Base-by-base conservation (phyloP, 306 rosid species). In the Cicer bijugum region DNA sequence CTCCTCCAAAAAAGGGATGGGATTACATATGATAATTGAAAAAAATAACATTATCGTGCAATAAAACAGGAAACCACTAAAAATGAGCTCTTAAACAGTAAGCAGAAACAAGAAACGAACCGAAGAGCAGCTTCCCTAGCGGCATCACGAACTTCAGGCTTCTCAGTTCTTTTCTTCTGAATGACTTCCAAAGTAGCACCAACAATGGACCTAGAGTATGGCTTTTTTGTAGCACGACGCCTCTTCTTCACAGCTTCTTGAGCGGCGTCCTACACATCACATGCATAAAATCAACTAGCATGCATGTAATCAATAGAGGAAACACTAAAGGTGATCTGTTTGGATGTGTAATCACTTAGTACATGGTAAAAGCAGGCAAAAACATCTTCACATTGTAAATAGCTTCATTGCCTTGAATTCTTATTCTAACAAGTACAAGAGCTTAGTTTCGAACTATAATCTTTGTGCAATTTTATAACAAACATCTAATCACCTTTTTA, bases 401-500 rank as follows among this genome's bases (percentile, higher is more conserved):
- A 15, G 6, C 11, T 44, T 56, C 14, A 37, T 20, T 6, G 38
- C 39, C 0, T 10, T 28, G 1, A 12, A 47, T 39, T 16, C 16
- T 23, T 5, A 9, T 43, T n/a, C 20, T 17, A 23, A 55, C 47
- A 20, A 9, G 37, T 20, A 35, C 44, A 10, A 38, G 28, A 59
- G 16, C 17, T 55, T 11, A 28, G 40, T 9, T 33, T 12, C 9
- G 0, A 6, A 38, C 52, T 51, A 43, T 7, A 4, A 78, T 4
- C 2, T n/a, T 5, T 12, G 72, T 45, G 82, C 5, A 28, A 37
- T 10, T 5, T 0, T n/a, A 6, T 38, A n/a, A 23, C 9, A 78
- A 46, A 14, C 0, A 53, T 12, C 59, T 11, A 53, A 69, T 42
- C 42, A 90, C 98, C 95, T 90, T 92, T 85, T 90, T 92, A 60